Evolutionary conservation across 768 basidiomycete species (phyloP), one percentile per base, ranked within the genome.

Genomic region (Hericium erinaceus): DNA sequence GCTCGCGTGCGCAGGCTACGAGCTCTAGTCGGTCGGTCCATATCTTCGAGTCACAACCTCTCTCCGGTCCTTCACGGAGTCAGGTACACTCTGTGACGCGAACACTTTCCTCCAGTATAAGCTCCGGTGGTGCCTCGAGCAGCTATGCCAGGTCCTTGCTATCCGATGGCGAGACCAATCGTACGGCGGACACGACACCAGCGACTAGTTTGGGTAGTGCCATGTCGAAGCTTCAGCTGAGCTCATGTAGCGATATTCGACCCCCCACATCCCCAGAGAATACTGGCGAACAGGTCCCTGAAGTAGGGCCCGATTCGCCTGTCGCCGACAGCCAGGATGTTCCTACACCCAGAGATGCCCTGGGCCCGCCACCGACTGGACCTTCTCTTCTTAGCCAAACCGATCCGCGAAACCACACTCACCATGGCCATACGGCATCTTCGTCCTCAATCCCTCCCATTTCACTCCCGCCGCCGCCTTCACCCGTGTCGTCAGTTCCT

Each of bases 21-120:
- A 75, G 52, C 58, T 68, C 79, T 12, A 77, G 80, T 60, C 79
- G 81, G 22, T 84, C 87, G 58, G 89, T 91, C 46, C 85, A 90
- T 64, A 92, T 91, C 39, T 88, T 89, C 64, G 79, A 87, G 66
- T 92, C 89, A 2, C 89, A 92, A 66, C 89, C 89, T 33, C 68
- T 92, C 24, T 71, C 83, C 4, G 89, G 85, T 64, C 78, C 78
- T 11, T 61, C 58, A 1, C 57, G 58, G 15, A 55, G 55, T 33
- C 52, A 53, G 50, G 54, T 61, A 41, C 58, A 53, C 55, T 57
- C 54, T 16, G 54, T 33, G 7, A 33, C 56, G 26, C 57, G 56
- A 18, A 28, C 60, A 11, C 56, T 57, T 15, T 71, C 74, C 4
- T 67, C 69, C 22, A 67, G 68, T 55, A 59, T 68, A 53, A 68